Evolutionary conservation across 768 basidiomycete genomes (phyloP).

Genomic region (Kwoniella sp.): DNA sequence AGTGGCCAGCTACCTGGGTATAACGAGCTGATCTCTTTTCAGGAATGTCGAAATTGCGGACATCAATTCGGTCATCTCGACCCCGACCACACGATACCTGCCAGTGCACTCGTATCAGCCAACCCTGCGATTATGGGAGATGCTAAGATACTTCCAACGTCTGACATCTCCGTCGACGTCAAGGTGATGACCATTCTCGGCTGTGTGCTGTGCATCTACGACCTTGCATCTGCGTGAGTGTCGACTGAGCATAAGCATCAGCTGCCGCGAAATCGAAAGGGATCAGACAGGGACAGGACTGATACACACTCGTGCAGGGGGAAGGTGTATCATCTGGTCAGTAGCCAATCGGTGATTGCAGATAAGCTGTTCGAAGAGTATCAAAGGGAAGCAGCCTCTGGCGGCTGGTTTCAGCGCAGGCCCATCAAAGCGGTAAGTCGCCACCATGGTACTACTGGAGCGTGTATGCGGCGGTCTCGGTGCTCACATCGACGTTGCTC

Average conservation of each 20-base stretch:
- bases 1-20: too few relatives aligned
- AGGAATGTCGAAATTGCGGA: slow-evolving; percentile 35
- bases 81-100: background rate
- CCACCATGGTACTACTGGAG: too few relatives aligned
- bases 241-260: too few relatives aligned
- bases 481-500: too few relatives aligned
- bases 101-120: background rate
- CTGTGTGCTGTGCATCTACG: slow-evolving; percentile 12
- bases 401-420: slow-evolving; percentile 35
- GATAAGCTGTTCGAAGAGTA: slow-evolving; percentile 35
- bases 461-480: too few relatives aligned
- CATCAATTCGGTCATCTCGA: slow-evolving; percentile 19
- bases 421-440: slow-evolving; percentile 28
- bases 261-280: too few relatives aligned
- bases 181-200: background rate
- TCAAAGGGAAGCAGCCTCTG: slow-evolving; percentile 28
- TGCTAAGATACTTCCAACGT: slow-evolving; percentile 5
- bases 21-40: background rate
- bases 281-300: background rate
- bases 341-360: background rate
- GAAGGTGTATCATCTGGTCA: slow-evolving; percentile 32
- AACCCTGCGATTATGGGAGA: slow-evolving; percentile 23
- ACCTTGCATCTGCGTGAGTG: slow-evolving; percentile 21
- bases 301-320: slow-evolving; percentile 16
- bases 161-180: slow-evolving; percentile 8